Percentiles rank a stretch among this genome's conserved stretches.
Conservation (phyloP, 371 early-diverging fungal genomes). For the Mucor sp. region DNA sequence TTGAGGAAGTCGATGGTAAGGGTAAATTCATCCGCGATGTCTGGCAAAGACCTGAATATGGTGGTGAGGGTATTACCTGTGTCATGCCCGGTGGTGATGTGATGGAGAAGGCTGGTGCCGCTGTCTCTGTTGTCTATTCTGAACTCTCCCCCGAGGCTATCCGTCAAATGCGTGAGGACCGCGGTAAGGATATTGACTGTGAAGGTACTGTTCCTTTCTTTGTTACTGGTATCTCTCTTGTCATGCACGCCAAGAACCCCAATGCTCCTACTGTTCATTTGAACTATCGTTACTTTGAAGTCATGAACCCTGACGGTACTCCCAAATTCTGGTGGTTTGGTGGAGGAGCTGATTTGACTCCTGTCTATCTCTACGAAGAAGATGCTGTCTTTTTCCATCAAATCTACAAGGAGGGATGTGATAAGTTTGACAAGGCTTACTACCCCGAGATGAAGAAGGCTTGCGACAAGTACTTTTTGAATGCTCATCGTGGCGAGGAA, state of each 20-base stretch:
- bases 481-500: slow-evolving; percentile 75
- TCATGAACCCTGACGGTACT: slow-evolving; percentile 62
- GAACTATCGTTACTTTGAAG: slow-evolving; percentile 97
- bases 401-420: slow-evolving; percentile 78
- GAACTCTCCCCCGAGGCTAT: slow-evolving; percentile 74
- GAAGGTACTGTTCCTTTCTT: slow-evolving; percentile 71
- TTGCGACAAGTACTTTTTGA: slow-evolving; percentile 85
- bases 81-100: slow-evolving; percentile 90
- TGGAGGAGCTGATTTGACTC: slow-evolving; percentile 86
- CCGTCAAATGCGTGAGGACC: slow-evolving; percentile 79
- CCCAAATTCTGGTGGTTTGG: slow-evolving; percentile 87
- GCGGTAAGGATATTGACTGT: slow-evolving; percentile 52
- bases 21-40: slow-evolving; percentile 70
- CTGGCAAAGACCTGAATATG: slow-evolving; percentile 82
- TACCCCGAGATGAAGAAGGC: slow-evolving; percentile 81
- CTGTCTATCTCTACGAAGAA: slow-evolving; percentile 76
- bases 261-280: slow-evolving; percentile 94
- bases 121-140: slow-evolving; percentile 79
- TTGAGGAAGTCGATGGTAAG: slow-evolving; percentile 66
- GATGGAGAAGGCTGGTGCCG: slow-evolving; percentile 96
- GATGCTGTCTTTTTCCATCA: slow-evolving; percentile 83
- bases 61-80: slow-evolving; percentile 91
- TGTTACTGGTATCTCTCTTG: slow-evolving; percentile 90
- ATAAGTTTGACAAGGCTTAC: slow-evolving; percentile 67
- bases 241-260: slow-evolving; percentile 96